Conservation (phyloP, 1,284 basidiomycete genomes). For the Thelephora terrestris region DNA sequence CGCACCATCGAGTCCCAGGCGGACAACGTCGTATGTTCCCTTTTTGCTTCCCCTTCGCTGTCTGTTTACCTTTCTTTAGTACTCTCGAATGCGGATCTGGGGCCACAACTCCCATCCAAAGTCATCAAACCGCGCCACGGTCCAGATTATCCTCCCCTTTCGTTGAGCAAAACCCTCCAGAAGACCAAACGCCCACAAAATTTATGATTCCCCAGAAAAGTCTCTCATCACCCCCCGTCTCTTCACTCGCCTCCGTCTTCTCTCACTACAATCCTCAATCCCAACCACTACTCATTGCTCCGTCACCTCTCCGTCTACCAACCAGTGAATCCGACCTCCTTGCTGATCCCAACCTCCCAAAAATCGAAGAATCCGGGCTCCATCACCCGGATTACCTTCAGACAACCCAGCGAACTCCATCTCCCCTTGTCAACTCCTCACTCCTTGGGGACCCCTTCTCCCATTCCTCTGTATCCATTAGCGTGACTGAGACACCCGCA, state of each 20-base stretch:
- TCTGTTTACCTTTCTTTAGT: neutral
- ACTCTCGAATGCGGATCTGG: neutral
- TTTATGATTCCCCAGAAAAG: constrained; percentile 9
- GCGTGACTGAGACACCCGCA: constrained; percentile 53
- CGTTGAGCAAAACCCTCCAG: constrained; percentile 13
- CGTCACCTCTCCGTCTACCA: constrained; percentile 16
- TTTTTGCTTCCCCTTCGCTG: neutral
- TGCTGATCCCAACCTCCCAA: constrained; percentile 36
- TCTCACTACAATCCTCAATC: constrained; percentile 19
- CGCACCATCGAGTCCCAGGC: neutral
- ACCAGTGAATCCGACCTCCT: constrained; percentile 50
- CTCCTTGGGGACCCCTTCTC: constrained; percentile 15
- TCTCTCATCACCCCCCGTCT: constrained; percentile 12
- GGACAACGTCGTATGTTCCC: neutral
- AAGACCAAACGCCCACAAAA: constrained; percentile 10
- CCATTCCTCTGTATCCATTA: constrained; percentile 25
- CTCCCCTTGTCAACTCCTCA: constrained; percentile 28
- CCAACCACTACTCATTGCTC: constrained; percentile 15
- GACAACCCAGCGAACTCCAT: constrained; percentile 35
- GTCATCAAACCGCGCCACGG: constrained; percentile 13
- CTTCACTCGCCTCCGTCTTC: constrained; percentile 20
- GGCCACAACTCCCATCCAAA: constrained; percentile 7
- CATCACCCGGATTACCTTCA: constrained; percentile 61
- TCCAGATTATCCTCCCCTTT: constrained; percentile 26
- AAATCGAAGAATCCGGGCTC: constrained; percentile 42